phyloP scores from a whole-genome alignment of 768 basidiomycete species.

The Boletus pseudopeckii region DNA sequence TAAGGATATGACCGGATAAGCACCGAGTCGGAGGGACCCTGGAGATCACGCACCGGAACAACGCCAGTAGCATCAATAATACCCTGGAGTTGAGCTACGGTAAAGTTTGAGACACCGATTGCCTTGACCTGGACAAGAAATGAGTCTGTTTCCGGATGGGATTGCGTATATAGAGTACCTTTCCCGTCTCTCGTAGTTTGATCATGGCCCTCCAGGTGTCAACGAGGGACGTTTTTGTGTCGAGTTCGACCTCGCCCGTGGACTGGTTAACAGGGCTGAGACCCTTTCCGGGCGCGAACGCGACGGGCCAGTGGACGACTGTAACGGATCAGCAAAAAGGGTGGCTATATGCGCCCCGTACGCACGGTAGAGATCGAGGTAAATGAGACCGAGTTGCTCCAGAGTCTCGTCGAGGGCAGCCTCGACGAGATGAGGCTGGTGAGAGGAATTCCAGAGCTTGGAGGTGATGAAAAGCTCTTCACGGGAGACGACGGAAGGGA shows the following conservation, averaged over 20 bases:
- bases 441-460: conserved; percentile 80
- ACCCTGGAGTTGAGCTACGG: conserved; percentile 57
- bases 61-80: conserved; percentile 69
- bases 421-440: conserved; percentile 64
- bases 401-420: conserved; percentile 76
- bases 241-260: conserved; percentile 49
- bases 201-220: conserved; percentile 86
- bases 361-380: conserved; percentile 79
- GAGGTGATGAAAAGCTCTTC: conserved; percentile 79
- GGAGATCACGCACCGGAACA: conserved; percentile 50
- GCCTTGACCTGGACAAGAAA: conserved; percentile 47
- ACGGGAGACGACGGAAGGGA: conserved; percentile 73
- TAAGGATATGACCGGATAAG: conserved; percentile 18
- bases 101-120: conserved; percentile 85
- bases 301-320: conserved; percentile 82
- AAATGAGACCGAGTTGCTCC: conserved; percentile 64
- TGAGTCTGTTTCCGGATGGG: not conserved
- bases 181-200: conserved; percentile 60
- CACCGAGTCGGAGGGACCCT: not conserved
- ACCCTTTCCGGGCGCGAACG: conserved; percentile 58
- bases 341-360: conserved; percentile 12
- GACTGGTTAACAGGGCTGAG: conserved; percentile 48
- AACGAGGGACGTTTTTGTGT: conserved; percentile 55
- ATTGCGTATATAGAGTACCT: conserved; percentile 40
- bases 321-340: not conserved